phyloP scores from a whole-genome alignment of 2,329 filamentous ascomycete species.

The Colletotrichum godetiae region DNA sequence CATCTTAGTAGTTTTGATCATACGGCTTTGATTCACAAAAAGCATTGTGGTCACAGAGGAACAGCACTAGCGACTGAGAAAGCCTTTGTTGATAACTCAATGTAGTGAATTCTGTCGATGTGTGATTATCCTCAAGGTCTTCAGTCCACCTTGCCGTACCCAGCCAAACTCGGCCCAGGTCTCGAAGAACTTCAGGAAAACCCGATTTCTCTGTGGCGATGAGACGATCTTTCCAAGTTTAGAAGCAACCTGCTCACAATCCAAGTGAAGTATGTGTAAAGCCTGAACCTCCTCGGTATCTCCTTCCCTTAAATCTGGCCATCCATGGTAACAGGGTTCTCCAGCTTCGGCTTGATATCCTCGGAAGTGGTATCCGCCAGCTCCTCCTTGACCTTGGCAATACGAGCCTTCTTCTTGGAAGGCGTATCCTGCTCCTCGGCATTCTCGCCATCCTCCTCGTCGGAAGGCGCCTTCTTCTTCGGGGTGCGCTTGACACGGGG shows the following conservation, averaged over 20 bases:
- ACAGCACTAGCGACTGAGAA: neutral
- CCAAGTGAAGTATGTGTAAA: neutral
- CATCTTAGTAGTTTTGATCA: no score
- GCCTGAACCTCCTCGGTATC: neutral
- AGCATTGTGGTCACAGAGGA: no score
- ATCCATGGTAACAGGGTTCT: no score
- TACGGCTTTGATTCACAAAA: no score
- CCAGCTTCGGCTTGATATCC: no score
- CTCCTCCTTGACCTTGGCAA: neutral
- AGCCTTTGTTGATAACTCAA: neutral
- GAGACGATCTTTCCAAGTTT: neutral
- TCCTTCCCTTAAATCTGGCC: no score
- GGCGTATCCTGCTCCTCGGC: neutral
- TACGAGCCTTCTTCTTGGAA: neutral
- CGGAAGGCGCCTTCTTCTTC: neutral
- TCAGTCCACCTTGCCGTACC: neutral
- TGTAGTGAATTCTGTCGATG: neutral
- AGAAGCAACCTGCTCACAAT: neutral
- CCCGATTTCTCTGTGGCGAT: neutral
- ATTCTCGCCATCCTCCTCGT: neutral
- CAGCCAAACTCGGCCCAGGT: neutral
- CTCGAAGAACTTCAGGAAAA: neutral
- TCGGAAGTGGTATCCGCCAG: neutral
- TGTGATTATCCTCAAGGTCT: neutral
- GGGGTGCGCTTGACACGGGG: neutral